Percentiles rank a stretch among this genome's conserved stretches.
Conservation (phyloP, 495 filamentous ascomycete genomes). For the Podospora pseudoanserina region DNA sequence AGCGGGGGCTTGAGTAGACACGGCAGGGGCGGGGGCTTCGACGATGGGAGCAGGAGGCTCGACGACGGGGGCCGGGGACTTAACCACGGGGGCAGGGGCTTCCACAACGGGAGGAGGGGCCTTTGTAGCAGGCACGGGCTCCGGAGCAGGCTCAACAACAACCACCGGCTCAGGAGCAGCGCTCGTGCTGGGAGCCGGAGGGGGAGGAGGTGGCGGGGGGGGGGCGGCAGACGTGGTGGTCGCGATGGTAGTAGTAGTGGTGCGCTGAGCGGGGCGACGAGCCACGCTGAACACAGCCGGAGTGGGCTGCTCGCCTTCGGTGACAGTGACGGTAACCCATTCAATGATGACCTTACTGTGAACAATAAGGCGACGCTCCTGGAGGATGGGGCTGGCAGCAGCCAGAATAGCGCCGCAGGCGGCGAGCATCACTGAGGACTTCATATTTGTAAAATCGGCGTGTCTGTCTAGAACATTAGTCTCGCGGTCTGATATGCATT, state of each 20-base stretch:
- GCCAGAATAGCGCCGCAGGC: constrained; percentile 60
- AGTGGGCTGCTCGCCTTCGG: constrained; percentile 32
- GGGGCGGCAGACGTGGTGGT: constrained; percentile 10
- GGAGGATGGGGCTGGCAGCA: constrained; percentile 55
- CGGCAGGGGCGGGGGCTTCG: constrained; percentile 11
- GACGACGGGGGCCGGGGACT: constrained; percentile 11
- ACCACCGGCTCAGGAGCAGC: constrained; percentile 11
- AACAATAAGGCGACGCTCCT: constrained; percentile 55
- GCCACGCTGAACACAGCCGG: constrained; percentile 14
- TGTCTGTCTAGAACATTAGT: background rate
- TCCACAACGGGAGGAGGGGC: constrained; percentile 9
- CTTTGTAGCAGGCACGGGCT: constrained; percentile 15
- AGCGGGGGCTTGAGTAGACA: background rate
- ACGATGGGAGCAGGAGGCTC: constrained; percentile 9
- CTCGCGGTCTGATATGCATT: background rate
- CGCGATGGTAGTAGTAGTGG: constrained; percentile 16
- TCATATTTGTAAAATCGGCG: constrained; percentile 55
- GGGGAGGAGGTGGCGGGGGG: constrained; percentile 15
- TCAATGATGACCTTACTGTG: constrained; percentile 55
- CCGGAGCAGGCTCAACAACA: constrained; percentile 6
- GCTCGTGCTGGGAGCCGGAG: constrained; percentile 19
- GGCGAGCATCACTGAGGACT: constrained; percentile 59
- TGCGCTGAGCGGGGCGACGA: constrained; percentile 15
- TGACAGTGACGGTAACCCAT: constrained; percentile 60
- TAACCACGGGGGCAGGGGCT: constrained; percentile 6